Evolutionary conservation across 2,329 filamentous ascomycete genomes (phyloP).

Genomic region (Colletotrichum truncatum): DNA sequence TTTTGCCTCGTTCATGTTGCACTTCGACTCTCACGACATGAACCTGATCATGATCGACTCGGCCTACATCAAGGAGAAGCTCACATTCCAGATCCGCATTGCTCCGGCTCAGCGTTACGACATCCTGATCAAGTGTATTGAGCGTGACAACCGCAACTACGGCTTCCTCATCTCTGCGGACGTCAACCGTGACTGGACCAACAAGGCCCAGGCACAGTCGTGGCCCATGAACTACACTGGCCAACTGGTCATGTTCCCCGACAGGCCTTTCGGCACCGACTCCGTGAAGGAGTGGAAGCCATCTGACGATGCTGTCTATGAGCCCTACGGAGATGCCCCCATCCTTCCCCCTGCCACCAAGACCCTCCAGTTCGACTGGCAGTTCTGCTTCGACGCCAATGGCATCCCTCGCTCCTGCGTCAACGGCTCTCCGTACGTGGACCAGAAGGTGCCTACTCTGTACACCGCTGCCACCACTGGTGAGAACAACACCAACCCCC

Average conservation of each 20-base stretch:
- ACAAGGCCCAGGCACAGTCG: constrained; percentile 30
- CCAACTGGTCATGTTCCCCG: constrained; percentile 49
- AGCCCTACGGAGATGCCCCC: constrained; percentile 61
- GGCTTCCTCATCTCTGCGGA: constrained; percentile 55
- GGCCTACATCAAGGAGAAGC: constrained; percentile 47
- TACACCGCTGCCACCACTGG: constrained; percentile 74
- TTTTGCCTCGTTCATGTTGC: constrained; percentile 51
- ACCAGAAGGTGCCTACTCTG: constrained; percentile 74
- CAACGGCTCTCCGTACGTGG: constrained; percentile 74
- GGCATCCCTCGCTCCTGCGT: constrained; percentile 69
- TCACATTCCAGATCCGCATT: constrained; percentile 49
- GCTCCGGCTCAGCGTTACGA: constrained; percentile 56
- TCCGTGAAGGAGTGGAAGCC: constrained; percentile 54
- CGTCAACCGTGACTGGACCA: constrained; percentile 51
- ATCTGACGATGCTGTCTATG: constrained; percentile 69
- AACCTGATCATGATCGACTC: constrained; percentile 55
- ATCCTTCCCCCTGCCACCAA: constrained; percentile 63
- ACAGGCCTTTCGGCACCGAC: constrained; percentile 38
- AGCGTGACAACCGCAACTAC: constrained; percentile 49
- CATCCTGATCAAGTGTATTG: constrained; percentile 51
- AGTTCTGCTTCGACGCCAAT: constrained; percentile 68
- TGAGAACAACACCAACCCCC: constrained; percentile 48
- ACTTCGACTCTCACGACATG: constrained; percentile 55
- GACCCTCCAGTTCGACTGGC: constrained; percentile 63
- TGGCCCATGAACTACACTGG: constrained; percentile 54